Evolutionary conservation across 2,329 filamentous ascomycete genomes (phyloP).

Genomic region (Anisogramma anomala): DNA sequence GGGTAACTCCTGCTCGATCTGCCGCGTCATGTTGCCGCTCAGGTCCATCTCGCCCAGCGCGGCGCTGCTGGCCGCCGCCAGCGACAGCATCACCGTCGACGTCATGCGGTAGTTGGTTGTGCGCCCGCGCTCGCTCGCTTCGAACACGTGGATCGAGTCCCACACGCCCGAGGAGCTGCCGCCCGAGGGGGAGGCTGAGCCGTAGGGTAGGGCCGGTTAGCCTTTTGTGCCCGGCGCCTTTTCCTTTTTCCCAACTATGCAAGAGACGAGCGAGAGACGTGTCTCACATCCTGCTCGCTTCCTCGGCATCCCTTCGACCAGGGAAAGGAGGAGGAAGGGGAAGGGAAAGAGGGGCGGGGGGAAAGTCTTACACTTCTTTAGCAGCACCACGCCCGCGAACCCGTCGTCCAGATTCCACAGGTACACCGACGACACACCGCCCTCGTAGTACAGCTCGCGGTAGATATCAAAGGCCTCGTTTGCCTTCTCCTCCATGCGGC

Average conservation of each 20-base stretch:
- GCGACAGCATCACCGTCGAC: slow-evolving; percentile 85
- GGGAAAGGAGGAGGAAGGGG: neutral
- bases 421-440: slow-evolving; percentile 90
- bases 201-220: neutral
- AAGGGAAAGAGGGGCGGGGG: neutral
- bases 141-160: slow-evolving; percentile 98
- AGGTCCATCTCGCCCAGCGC: slow-evolving; percentile 75
- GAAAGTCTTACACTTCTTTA: slow-evolving; percentile 72
- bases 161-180: slow-evolving; percentile 65
- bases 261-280: slow-evolving; percentile 3
- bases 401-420: slow-evolving; percentile 98
- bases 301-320: neutral
- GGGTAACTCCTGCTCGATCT: slow-evolving; percentile 83
- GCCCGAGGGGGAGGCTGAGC: slow-evolving; percentile 48
- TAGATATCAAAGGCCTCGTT: slow-evolving; percentile 98
- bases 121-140: slow-evolving; percentile 84
- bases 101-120: slow-evolving; percentile 96
- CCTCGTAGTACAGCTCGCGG: slow-evolving; percentile 92
- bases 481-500: slow-evolving; percentile 85
- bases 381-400: slow-evolving; percentile 85
- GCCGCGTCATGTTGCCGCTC: slow-evolving; percentile 93
- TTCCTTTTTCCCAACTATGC: neutral
- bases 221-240: neutral
- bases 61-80: slow-evolving; percentile 49
- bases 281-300: neutral